A percentile compares a stretch with the other conserved stretches of the same genome.
These are phyloP conservation scores for Clohesyomyces aquaticus DNA, from an alignment of 495 filamentous ascomycete species.

Conservation along the genomic window DNA sequence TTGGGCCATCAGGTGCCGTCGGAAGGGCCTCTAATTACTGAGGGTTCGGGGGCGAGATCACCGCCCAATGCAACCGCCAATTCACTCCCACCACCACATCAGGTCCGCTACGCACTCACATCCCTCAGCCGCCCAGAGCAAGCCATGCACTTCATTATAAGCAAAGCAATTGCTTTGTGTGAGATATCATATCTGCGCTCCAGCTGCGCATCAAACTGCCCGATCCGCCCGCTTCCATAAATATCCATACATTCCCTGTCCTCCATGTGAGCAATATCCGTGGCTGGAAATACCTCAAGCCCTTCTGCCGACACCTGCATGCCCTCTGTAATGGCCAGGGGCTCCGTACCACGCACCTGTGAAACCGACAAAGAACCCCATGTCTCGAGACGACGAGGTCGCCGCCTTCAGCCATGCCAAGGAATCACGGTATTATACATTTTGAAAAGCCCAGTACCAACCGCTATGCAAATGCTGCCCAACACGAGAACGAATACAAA, in stretches of 20 bases:
- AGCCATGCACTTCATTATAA: background rate
- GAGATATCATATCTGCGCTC: background rate
- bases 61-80: background rate
- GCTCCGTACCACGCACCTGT: slow-evolving; percentile 7
- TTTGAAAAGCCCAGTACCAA: slow-evolving; percentile 10
- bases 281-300: slow-evolving; percentile 6
- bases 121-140: background rate
- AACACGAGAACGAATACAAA: background rate
- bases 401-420: background rate
- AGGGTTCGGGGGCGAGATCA: background rate
- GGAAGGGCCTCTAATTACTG: no score
- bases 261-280: slow-evolving; percentile 17
- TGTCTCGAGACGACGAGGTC: background rate
- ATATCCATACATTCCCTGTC: slow-evolving; percentile 8
- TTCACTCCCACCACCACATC: background rate
- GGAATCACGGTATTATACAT: slow-evolving; percentile 10
- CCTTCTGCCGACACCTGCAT: slow-evolving; percentile 11
- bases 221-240: slow-evolving; percentile 4
- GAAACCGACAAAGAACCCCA: slow-evolving; percentile 10
- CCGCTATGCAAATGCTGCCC: slow-evolving; percentile 24
- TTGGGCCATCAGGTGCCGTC: background rate
- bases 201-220: slow-evolving; percentile 4
- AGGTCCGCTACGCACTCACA: background rate
- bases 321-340: slow-evolving; percentile 5
- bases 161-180: no score